phyloP scores from a whole-genome alignment of 352 stramenopile genomes.

The Phytophthora cryptogea region DNA sequence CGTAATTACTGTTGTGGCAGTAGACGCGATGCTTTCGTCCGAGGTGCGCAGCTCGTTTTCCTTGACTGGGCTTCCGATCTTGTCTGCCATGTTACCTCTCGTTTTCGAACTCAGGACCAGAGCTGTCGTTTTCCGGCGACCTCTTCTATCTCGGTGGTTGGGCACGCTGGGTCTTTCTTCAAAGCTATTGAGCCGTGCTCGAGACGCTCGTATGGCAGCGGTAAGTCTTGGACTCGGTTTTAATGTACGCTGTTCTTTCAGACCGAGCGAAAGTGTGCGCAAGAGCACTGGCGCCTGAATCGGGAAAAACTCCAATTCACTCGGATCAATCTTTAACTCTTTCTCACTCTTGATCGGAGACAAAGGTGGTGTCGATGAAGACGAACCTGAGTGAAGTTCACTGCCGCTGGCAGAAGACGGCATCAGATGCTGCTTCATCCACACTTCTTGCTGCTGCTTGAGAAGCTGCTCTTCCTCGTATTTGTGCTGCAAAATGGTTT shows the following conservation, averaged over 20 bases:
- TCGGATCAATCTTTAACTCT: slow-evolving; percentile 18
- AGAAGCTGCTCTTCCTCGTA: slow-evolving; percentile 67
- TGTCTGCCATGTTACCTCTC: slow-evolving; percentile 5
- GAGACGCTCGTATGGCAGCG: slow-evolving; percentile 52
- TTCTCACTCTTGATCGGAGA: slow-evolving; percentile 23
- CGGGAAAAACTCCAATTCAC: slow-evolving; percentile 31
- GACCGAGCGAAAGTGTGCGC: slow-evolving; percentile 50
- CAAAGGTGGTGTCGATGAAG: slow-evolving; percentile 33
- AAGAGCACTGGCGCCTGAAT: slow-evolving; percentile 38
- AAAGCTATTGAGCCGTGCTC: slow-evolving; percentile 38
- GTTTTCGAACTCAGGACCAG: slow-evolving; percentile 16
- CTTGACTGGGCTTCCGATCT: slow-evolving; percentile 13
- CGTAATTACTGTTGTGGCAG: slow-evolving; percentile 54
- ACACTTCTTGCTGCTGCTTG: slow-evolving; percentile 77
- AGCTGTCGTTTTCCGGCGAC: slow-evolving; percentile 18
- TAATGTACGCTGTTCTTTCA: slow-evolving; percentile 25
- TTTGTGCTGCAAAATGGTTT: slow-evolving; percentile 67
- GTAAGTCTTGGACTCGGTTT: slow-evolving; percentile 52
- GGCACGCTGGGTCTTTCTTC: slow-evolving; percentile 14
- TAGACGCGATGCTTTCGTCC: slow-evolving; percentile 64
- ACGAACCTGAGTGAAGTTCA: slow-evolving; percentile 17
- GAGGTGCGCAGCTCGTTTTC: slow-evolving; percentile 42
- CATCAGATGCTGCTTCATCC: slow-evolving; percentile 57
- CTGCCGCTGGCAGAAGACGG: slow-evolving; percentile 8
- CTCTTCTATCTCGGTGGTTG: slow-evolving; percentile 9